phyloP scores from a whole-genome alignment of 1,139 yeast species.

The Blastobotrys serpentis region DNA sequence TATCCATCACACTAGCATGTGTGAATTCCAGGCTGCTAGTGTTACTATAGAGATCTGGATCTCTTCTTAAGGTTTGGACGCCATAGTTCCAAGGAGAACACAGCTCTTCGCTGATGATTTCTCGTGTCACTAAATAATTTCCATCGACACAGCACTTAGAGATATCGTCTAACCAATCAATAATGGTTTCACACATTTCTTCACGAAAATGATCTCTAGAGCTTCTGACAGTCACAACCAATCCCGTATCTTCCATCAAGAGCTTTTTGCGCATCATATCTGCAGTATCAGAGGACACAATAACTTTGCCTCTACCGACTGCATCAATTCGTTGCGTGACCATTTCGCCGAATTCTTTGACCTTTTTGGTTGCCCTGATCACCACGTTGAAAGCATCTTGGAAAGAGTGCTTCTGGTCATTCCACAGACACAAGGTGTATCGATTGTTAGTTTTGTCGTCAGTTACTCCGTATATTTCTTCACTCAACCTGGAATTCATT shows the following conservation, averaged over 20 bases:
- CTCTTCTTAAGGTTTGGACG: constrained; percentile 10
- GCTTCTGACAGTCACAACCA: constrained; percentile 65
- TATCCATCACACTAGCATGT: constrained; percentile 18
- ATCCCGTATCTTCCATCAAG: constrained; percentile 56
- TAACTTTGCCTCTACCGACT: constrained; percentile 68
- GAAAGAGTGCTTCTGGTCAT: constrained; percentile 75
- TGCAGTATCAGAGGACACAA: constrained; percentile 53
- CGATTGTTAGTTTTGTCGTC: constrained; percentile 47
- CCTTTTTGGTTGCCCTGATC: constrained; percentile 61
- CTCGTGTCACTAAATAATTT: constrained; percentile 49
- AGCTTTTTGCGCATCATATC: constrained; percentile 55
- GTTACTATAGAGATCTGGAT: constrained; percentile 5
- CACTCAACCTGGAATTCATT: constrained; percentile 39
- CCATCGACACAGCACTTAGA: constrained; percentile 56
- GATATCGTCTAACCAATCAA: constrained; percentile 63
- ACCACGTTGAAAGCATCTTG: constrained; percentile 72
- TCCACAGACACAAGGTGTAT: constrained; percentile 64
- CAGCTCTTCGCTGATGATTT: constrained; percentile 56
- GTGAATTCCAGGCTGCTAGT: constrained; percentile 11
- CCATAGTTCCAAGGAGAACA: constrained; percentile 53
- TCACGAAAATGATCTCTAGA: constrained; percentile 73
- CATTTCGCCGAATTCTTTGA: constrained; percentile 69
- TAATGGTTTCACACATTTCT: constrained; percentile 73
- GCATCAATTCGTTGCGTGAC: constrained; percentile 62
- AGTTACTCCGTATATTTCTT: constrained; percentile 42